A percentile compares a stretch with the other conserved stretches of the same genome.
Evolutionary conservation across 805 yeast genomes (phyloP).

Genomic region (Priceomyces melissophilus): DNA sequence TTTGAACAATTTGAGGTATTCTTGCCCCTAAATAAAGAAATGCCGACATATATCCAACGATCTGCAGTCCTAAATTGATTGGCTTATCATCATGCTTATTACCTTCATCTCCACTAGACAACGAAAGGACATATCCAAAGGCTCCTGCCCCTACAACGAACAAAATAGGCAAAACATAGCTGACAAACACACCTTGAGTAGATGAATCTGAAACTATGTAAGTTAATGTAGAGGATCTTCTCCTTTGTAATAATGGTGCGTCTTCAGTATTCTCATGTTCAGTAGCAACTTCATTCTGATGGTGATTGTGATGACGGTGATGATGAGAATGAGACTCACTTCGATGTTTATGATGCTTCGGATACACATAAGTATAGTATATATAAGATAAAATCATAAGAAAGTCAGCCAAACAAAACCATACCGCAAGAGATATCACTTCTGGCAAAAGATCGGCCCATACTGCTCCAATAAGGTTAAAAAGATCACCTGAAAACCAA

Average conservation of each 20-base stretch:
- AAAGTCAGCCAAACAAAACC: slow-evolving; percentile 74
- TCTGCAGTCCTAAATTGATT: slow-evolving; percentile 53
- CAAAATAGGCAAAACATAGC: slow-evolving; percentile 54
- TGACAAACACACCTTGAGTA: slow-evolving; percentile 44
- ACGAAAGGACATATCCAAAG: slow-evolving; percentile 54
- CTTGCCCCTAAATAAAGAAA: slow-evolving; percentile 66
- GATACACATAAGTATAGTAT: slow-evolving; percentile 51
- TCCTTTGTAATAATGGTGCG: slow-evolving; percentile 38
- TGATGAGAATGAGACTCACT: slow-evolving; percentile 4
- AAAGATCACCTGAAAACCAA: slow-evolving; percentile 72
- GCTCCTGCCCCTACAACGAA: slow-evolving; percentile 63
- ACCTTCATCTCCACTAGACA: slow-evolving; percentile 16
- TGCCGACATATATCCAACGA: slow-evolving; percentile 71
- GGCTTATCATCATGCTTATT: slow-evolving; percentile 21
- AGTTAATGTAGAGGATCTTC: slow-evolving; percentile 52
- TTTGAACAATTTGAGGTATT: slow-evolving; percentile 81
- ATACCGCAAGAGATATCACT: slow-evolving; percentile 64
- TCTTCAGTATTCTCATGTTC: slow-evolving; percentile 12
- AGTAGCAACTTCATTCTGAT: slow-evolving; percentile 11
- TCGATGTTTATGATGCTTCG: slow-evolving; percentile 26
- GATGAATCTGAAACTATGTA: slow-evolving; percentile 47
- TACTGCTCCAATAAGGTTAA: slow-evolving; percentile 63
- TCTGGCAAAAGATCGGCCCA: slow-evolving; percentile 72
- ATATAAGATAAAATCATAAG: slow-evolving; percentile 55
- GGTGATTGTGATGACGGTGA: slow-evolving; percentile 11